Evolutionary conservation across 2,329 filamentous ascomycete genomes (phyloP), one percentile per base, ranked within the genome.

Genomic region (Cyphellophora europaea): DNA sequence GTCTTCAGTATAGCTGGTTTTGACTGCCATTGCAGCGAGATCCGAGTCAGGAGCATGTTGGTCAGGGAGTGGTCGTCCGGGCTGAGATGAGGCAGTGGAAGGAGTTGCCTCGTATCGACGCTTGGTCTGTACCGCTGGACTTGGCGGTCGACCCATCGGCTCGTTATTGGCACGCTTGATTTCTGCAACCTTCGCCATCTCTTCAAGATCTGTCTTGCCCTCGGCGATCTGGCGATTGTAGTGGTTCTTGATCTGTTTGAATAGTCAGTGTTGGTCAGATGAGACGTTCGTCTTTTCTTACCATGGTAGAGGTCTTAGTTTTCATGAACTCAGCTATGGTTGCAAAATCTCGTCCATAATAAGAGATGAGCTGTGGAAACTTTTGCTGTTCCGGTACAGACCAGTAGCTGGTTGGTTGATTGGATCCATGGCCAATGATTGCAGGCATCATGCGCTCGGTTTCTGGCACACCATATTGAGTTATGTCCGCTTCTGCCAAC

Each of bases 241-340:
- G 44, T 67, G 65, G 36, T 69, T 69, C 53, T 66, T 67, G 30
- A 69, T 65, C 63, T 67, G 27, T 6, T 31, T 29, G 3, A 32
- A n/a, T n/a, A n/a, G n/a, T n/a, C n/a, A n/a, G n/a, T n/a, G n/a
- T n/a, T n/a, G n/a, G n/a, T n/a, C n/a, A n/a, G n/a, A n/a, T n/a
- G n/a, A n/a, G n/a, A n/a, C n/a, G n/a, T n/a, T n/a, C n/a, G n/a
- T n/a, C n/a, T n/a, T n/a, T n/a, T 44, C 60, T 45, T 55, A 69
- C 65, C 66, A 69, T 69, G 2, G 63, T 63, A n/a, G 61, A 57
- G 8, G 65, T 68, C 47, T 69, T 69, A 1, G 65, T 66, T 44
- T 65, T 68, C 65, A 69, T 67, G 32, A 60, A 62, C 27, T 60
- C 56, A 4, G 66, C 64, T 36, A 69, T 68, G 11, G 56, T 61